A percentile compares a stretch with the other conserved stretches of the same genome.
phyloP scores from a whole-genome alignment of 139 green algal genomes.

The Nannochloris sp. region DNA sequence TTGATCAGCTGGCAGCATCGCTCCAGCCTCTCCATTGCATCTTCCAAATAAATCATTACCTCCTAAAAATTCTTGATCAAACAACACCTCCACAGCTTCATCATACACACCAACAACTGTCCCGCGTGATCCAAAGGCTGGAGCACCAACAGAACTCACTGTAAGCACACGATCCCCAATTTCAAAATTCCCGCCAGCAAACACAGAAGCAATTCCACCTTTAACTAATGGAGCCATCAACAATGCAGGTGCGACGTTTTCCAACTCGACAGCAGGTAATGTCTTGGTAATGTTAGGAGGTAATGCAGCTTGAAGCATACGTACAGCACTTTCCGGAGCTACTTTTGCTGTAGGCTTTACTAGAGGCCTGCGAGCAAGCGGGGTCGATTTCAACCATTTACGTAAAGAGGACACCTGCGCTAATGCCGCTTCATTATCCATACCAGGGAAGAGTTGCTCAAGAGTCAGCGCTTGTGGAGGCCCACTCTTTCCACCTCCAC shows the following conservation, averaged over 20 bases:
- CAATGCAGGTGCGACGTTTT: slow-evolving; percentile 64
- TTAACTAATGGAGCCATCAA: slow-evolving; percentile 58
- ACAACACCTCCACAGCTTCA: slow-evolving; percentile 62
- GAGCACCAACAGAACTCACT: slow-evolving; percentile 39
- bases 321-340: slow-evolving; percentile 64
- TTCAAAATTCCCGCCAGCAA: slow-evolving; percentile 66
- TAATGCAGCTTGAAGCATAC: slow-evolving; percentile 51
- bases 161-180: slow-evolving; percentile 74
- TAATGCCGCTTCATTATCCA: not conserved
- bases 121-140: slow-evolving; percentile 65
- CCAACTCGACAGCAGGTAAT: slow-evolving; percentile 43
- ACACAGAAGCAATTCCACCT: slow-evolving; percentile 18
- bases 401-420: slow-evolving; percentile 22
- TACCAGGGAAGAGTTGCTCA: slow-evolving; percentile 16
- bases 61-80: slow-evolving; percentile 35
- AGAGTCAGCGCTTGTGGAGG: not conserved
- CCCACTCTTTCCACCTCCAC: not conserved
- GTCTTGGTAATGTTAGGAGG: not conserved
- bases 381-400: slow-evolving; percentile 61
- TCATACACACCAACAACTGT: slow-evolving; percentile 57
- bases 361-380: slow-evolving; percentile 56
- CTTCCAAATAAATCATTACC: slow-evolving; percentile 43
- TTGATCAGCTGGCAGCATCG: slow-evolving; percentile 18
- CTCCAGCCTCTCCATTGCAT: slow-evolving; percentile 18
- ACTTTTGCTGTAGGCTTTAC: slow-evolving; percentile 50